A percentile compares a stretch with the other conserved stretches of the same genome.
These are phyloP conservation scores for Jatropha podagrica DNA, from an alignment of 441 rosid species.

Conservation along the genomic window DNA sequence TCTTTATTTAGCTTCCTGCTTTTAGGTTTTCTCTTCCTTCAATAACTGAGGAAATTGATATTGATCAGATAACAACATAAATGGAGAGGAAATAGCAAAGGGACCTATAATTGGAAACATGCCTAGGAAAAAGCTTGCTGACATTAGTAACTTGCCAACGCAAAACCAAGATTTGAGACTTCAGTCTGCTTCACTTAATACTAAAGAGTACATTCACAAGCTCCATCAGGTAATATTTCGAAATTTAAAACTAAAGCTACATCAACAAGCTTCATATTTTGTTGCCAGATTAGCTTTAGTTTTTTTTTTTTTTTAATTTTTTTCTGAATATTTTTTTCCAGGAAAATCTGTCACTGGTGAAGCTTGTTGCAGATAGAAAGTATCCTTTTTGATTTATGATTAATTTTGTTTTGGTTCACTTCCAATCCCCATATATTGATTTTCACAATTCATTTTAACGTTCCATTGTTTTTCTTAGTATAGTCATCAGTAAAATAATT, in stretches of 20 bases:
- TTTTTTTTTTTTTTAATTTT: neutral
- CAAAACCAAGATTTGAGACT: constrained; percentile 36
- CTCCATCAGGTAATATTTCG: constrained; percentile 47
- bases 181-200: constrained; percentile 23
- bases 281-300: constrained; percentile 17
- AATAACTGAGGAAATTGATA: constrained; percentile 16
- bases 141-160: constrained; percentile 54
- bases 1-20: too few species aligned
- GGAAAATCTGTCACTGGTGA: constrained; percentile 58
- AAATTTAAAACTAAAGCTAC: neutral
- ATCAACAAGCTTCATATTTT: neutral
- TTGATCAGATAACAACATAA: constrained; percentile 29
- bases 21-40: neutral
- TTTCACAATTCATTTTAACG: constrained; percentile 23
- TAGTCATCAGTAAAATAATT: constrained; percentile 47
- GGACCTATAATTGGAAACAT: constrained; percentile 30
- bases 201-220: constrained; percentile 40
- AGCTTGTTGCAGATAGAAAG: constrained; percentile 54
- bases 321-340: constrained; percentile 29
- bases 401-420: constrained; percentile 8
- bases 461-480: constrained; percentile 21
- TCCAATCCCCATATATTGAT: neutral
- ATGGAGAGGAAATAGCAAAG: constrained; percentile 30
- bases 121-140: constrained; percentile 47
- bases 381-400: constrained; percentile 28